Evolutionary conservation across 1,139 yeast species (phyloP), one percentile per base, ranked within the genome.

Genomic region (Suhomyces maxii): DNA sequence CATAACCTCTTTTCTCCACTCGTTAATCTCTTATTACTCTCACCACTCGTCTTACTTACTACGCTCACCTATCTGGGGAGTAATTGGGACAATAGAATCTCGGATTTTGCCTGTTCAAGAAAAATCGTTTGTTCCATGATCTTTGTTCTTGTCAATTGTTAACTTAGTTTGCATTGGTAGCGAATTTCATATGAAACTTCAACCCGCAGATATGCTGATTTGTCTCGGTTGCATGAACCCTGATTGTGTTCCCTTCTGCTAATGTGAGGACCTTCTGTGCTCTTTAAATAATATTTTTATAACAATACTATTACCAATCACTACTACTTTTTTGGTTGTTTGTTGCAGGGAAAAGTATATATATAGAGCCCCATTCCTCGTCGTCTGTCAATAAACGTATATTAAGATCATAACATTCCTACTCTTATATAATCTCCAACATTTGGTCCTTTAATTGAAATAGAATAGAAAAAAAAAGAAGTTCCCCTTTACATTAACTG

Each of bases 231-330:
- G 26, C 41, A 37, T 12, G 41, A 42, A 42, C 41, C 45, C 41
- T 37, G 45, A 26, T 13, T 31, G 11, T 37, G 11, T 36, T 18
- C 23, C 13, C 31, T 28, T 8, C 41, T 14, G 34, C n/a, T 37
- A 26, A 42, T 26, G 40, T 37, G 45, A 37, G 26, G 45, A 42
- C 37, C 41, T 37, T 37, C 26, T 34, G 35, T 28, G 23, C 25
- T 23, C 11, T 9, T 28, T 31, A 42, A 34, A 37, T 37, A 42
- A 42, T 42, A 42, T 11, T 31, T 31, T 25, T 18, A 36, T 28
- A 36, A 41, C 36, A 37, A 36, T 36, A 13, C 18, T 28, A 28
- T 28, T 9, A 28, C 7, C 31, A 12, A 37, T 26, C 37, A 14
- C 25, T 31, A 25, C 11, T 14, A 10, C 25, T 26, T 39, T 39